Conservation (phyloP, 495 filamentous ascomycete genomes). For the Cercophora scortea region DNA sequence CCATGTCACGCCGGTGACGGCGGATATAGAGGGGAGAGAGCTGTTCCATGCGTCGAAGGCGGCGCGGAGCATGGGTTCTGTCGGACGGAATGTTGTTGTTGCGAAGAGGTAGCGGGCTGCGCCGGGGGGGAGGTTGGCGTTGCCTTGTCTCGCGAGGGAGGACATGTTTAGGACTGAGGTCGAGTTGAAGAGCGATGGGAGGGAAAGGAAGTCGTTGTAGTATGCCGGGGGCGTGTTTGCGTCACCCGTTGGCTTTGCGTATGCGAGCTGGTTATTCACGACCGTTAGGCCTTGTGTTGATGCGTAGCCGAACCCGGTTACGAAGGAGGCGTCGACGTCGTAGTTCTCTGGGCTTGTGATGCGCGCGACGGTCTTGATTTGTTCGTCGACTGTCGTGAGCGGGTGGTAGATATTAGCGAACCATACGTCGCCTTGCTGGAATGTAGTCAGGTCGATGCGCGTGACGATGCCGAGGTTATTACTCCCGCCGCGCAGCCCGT, state of each 20-base stretch:
- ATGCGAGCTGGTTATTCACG: background rate
- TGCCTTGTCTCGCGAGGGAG: background rate
- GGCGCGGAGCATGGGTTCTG: background rate
- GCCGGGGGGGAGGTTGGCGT: background rate
- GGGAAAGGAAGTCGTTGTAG: background rate
- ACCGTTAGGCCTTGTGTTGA: background rate
- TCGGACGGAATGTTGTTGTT: background rate
- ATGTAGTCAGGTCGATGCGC: conserved; percentile 15
- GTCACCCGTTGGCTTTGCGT: background rate
- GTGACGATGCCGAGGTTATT: conserved; percentile 44
- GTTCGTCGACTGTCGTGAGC: background rate
- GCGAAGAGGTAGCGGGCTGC: background rate
- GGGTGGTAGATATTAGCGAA: background rate
- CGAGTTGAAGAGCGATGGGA: background rate
- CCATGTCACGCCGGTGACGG: background rate
- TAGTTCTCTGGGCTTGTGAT: background rate
- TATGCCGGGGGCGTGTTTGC: background rate
- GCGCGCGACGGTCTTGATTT: background rate
- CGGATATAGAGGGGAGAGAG: background rate
- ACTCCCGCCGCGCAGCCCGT: conserved; percentile 39
- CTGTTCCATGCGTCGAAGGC: background rate
- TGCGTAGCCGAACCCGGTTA: background rate
- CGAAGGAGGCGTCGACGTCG: background rate
- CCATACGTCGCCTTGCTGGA: conserved; percentile 14
- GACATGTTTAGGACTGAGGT: background rate